Evolutionary conservation across 2,329 filamentous ascomycete species (phyloP).

Genomic region (Tolypocladium tundrense): DNA sequence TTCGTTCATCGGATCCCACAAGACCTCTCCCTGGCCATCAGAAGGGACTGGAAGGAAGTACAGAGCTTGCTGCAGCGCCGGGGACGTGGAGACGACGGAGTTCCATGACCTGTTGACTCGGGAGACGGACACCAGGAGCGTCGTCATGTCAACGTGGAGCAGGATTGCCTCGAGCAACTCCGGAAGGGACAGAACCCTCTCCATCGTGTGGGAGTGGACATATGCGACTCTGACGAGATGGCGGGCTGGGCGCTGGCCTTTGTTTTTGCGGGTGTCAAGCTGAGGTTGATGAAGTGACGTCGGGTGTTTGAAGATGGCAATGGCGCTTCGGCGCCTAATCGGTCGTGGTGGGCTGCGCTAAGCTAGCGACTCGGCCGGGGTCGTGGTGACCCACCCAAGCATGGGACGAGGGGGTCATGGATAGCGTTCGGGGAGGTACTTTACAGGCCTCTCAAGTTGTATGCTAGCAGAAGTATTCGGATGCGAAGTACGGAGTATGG

Average conservation of each 20-base stretch:
- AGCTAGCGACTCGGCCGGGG: no score
- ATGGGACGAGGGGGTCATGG: no score
- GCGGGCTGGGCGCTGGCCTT: neutral
- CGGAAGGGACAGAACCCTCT: slow-evolving; percentile 7
- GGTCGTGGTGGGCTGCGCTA: no score
- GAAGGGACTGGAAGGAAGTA: neutral
- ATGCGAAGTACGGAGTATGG: no score
- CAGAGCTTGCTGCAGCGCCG: neutral
- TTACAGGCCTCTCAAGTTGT: no score
- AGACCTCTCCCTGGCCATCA: neutral
- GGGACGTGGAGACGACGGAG: neutral
- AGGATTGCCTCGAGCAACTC: slow-evolving; percentile 18
- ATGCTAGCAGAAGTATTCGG: no score
- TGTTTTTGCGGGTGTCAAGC: neutral
- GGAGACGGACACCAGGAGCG: slow-evolving; percentile 13
- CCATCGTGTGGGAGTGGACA: no score
- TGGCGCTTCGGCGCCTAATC: no score
- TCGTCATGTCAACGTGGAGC: slow-evolving; percentile 13
- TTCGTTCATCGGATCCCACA: neutral
- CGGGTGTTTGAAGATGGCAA: neutral
- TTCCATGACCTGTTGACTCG: slow-evolving; percentile 14
- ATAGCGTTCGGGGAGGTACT: no score
- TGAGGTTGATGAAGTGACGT: no score
- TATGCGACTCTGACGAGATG: no score
- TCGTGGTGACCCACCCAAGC: no score